Conservation (phyloP, 306 rosid genomes). For the Cicer chorassanicum region DNA sequence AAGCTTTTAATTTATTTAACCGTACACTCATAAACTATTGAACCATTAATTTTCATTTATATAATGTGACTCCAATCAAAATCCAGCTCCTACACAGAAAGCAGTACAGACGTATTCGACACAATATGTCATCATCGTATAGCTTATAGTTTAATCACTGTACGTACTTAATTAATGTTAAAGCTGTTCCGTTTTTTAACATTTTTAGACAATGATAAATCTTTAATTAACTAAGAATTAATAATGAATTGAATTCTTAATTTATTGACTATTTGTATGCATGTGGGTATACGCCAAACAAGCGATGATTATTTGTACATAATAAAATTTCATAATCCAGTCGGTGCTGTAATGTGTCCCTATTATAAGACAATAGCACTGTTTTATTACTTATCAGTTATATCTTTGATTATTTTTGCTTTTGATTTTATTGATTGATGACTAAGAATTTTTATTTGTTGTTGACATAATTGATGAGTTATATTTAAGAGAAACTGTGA, state of each 20-base stretch:
- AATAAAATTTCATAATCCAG: conserved; percentile 26
- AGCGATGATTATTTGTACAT: conserved; percentile 4
- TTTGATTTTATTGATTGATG: background rate
- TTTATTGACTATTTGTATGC: conserved; percentile 4
- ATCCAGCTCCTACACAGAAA: conserved; percentile 40
- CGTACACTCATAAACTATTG: conserved; percentile 21
- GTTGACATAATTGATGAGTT: too few species aligned
- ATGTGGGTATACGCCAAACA: conserved; percentile 17
- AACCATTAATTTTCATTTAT: conserved; percentile 8
- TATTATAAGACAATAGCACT: conserved; percentile 4
- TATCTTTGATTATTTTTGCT: background rate
- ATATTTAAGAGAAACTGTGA: too few species aligned
- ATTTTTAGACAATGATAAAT: conserved; percentile 16
- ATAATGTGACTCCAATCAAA: conserved; percentile 37
- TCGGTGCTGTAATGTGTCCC: conserved; percentile 29
- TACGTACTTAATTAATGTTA: conserved; percentile 16
- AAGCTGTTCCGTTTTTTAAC: conserved; percentile 1
- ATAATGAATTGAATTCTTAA: background rate
- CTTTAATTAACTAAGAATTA: background rate
- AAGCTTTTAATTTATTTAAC: conserved; percentile 20
- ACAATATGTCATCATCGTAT: conserved; percentile 36
- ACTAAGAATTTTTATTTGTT: too few species aligned
- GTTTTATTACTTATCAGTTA: background rate
- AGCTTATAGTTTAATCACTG: conserved; percentile 23
- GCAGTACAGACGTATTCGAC: conserved; percentile 33